phyloP scores from a whole-genome alignment of 202 grass and related monocot species.

The Bolboschoenoplectus hybrid region DNA sequence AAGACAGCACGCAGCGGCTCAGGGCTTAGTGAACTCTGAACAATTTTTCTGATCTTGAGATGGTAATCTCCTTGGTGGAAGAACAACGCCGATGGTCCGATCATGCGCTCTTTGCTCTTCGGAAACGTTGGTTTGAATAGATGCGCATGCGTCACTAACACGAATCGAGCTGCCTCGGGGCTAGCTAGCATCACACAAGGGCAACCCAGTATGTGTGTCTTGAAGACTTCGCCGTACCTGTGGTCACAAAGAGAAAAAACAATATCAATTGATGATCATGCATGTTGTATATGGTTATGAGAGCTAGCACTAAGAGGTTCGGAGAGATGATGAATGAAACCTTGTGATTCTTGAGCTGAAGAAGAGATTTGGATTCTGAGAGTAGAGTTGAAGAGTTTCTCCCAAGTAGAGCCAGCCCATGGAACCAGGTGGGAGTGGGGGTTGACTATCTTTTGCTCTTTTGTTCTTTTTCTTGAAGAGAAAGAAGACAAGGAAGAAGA shows the following conservation, averaged over 20 bases:
- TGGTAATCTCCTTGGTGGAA: constrained; percentile 91
- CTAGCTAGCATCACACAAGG: constrained; percentile 76
- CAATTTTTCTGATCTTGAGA: constrained; percentile 55
- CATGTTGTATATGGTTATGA: background rate
- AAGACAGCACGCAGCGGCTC: constrained; percentile 65
- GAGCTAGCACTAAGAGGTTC: background rate
- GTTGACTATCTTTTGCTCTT: background rate
- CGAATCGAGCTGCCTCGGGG: constrained; percentile 69
- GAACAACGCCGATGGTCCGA: constrained; percentile 76
- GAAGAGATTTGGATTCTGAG: constrained; percentile 65
- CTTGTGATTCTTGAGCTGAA: constrained; percentile 59
- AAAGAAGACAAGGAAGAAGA: constrained; percentile 8
- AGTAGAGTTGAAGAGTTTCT: constrained; percentile 87
- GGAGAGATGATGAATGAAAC: constrained; percentile 26
- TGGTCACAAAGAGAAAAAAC: too few species aligned
- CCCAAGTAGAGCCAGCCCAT: constrained; percentile 79
- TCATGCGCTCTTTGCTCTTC: constrained; percentile 72
- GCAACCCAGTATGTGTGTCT: constrained; percentile 72
- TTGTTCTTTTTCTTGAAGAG: constrained; percentile 30
- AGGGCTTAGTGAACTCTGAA: constrained; percentile 55
- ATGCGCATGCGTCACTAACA: constrained; percentile 65
- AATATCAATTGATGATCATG: background rate
- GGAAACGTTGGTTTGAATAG: constrained; percentile 86
- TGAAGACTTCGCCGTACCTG: constrained; percentile 84
- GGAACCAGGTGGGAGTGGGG: constrained; percentile 65